Evolutionary conservation across 139 green algal genomes (phyloP), one percentile per base, ranked within the genome.

Genomic region (Asterochloris erici): DNA sequence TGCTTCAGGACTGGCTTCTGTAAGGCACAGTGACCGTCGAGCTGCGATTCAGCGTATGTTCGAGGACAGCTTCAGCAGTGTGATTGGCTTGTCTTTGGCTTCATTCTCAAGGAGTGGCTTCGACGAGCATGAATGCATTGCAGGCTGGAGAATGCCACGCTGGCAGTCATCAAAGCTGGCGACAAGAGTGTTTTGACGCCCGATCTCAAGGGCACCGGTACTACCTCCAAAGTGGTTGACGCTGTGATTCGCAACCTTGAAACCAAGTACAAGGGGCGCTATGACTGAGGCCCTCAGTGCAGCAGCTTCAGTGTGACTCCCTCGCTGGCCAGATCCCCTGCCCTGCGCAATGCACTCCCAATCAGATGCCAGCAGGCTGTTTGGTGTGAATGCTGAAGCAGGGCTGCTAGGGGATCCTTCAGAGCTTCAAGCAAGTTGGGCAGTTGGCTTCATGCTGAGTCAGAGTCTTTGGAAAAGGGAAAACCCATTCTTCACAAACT

Each of bases 191-290:
- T 84, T 16, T 69, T 82, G 21, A 98, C 96, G 12, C 83, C 88
- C 4, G 96, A 98, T 86, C 86, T 98, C 79, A 93, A 94, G 17
- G 96, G 96, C 81, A 93, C 74, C 24, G 86, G 93, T 24, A 90
- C 84, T 29, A 97, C 90, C 47, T 85, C 74, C 0, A 92, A 95
- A 28, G 98, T 95, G 87, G 97, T 92, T 64, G 93, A 95, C 66
- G 94, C 94, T 38, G 79, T 86, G 62, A 83, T 79, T 16, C 76
- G 77, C 29, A 60, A 77, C 38, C 19, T 83, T 21, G 66, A 83
- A 29, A 73, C 27, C 38, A 64, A 77, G 68, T 68, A 63, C 68
- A 77, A 83, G 66, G 63, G 63, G 24, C 73, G 77, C 68, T 81
- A 73, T 74, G 77, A 81, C 13, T 74, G 21, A 28, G 26, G 6